Percentiles rank a stretch among this genome's conserved stretches.
Conservation (phyloP, 371 early-diverging fungal genomes). For the Capillidium heterosporum region DNA sequence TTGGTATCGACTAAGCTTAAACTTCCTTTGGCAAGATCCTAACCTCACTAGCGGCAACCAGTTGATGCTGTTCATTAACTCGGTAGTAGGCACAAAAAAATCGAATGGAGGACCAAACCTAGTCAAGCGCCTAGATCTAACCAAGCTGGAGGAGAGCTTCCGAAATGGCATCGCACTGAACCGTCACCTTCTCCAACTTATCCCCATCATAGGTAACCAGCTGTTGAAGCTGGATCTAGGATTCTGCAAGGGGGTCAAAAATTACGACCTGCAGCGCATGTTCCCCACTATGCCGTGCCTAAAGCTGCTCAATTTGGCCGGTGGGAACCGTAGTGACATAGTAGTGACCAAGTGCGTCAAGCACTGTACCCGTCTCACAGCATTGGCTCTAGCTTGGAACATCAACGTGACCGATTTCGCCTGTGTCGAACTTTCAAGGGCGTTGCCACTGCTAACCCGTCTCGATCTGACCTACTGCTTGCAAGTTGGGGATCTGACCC, state of each 20-base stretch:
- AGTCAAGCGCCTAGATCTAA: conserved; percentile 9
- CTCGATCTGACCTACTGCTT: conserved; percentile 30
- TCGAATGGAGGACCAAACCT: not conserved
- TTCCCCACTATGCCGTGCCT: conserved; percentile 7
- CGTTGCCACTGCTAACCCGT: conserved; percentile 15
- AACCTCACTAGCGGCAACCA: not conserved
- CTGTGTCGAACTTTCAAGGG: conserved; percentile 15
- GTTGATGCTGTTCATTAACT: not conserved
- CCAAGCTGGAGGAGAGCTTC: conserved; percentile 9
- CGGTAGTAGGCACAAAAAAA: not conserved
- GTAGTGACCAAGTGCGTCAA: conserved; percentile 9
- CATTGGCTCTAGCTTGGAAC: conserved; percentile 11
- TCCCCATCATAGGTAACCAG: conserved; percentile 7
- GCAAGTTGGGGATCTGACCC: conserved; percentile 23
- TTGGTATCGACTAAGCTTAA: not conserved
- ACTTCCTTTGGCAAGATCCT: not conserved
- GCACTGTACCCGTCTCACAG: conserved; percentile 7
- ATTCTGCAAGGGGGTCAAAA: conserved; percentile 12
- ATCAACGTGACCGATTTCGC: conserved; percentile 10
- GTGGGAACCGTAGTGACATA: conserved; percentile 11
- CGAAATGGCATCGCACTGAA: conserved; percentile 8
- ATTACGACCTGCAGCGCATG: conserved; percentile 10
- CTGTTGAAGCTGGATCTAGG: conserved; percentile 9
- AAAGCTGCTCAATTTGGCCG: conserved; percentile 9
- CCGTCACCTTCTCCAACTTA: conserved; percentile 7